phyloP scores from a whole-genome alignment of 1,284 basidiomycete species.

The Salmacisia buchloeana region DNA sequence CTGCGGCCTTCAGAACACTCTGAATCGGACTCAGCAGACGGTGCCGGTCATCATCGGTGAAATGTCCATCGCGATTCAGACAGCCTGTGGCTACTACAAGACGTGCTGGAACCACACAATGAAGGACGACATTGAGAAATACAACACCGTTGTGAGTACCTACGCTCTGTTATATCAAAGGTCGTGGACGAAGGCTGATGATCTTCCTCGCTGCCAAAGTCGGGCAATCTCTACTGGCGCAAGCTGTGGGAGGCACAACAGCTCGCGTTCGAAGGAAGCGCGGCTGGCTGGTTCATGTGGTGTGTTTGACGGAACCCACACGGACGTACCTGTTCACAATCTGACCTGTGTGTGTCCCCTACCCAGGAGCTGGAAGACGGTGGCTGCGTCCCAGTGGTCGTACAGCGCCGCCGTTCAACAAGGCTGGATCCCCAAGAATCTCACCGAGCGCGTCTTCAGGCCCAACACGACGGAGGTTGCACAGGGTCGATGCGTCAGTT shows the following conservation, averaged over 20 bases:
- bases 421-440: conserved; percentile 19
- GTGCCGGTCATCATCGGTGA: conserved; percentile 16
- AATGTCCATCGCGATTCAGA: not conserved
- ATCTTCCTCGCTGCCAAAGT: not conserved
- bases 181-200: not conserved
- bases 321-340: not conserved
- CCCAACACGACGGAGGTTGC: not conserved
- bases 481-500: not conserved
- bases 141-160: not conserved
- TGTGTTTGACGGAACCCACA: not conserved
- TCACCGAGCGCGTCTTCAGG: conserved; percentile 5
- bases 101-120: not conserved
- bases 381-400: conserved; percentile 9
- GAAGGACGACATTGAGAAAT: not conserved
- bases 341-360: not conserved
- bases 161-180: not conserved
- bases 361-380: conserved; percentile 19
- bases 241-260: not conserved
- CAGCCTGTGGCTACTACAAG: not conserved
- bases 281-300: conserved; percentile 1
- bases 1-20: not conserved
- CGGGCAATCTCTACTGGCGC: not conserved
- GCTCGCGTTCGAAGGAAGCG: not conserved
- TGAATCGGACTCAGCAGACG: not conserved
- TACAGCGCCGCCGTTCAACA: conserved; percentile 13